Evolutionary conservation across 768 basidiomycete genomes (phyloP).

Genomic region (Russula sp.): DNA sequence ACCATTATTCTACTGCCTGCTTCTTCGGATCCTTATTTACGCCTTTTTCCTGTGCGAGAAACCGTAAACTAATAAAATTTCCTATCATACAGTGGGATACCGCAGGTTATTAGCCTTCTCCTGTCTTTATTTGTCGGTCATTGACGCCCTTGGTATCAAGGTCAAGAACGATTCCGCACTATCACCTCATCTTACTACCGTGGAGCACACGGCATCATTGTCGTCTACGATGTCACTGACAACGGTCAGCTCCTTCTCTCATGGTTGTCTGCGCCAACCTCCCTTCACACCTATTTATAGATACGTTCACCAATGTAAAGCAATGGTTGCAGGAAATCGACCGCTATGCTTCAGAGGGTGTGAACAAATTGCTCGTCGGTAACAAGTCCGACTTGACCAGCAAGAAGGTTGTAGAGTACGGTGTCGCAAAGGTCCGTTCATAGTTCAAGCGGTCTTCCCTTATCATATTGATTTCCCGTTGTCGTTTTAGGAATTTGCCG

Average conservation of each 20-base stretch:
- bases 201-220: constrained; percentile 96
- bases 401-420: constrained; percentile 94
- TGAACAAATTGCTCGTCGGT: constrained; percentile 97
- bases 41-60: neutral
- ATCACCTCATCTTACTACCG: constrained; percentile 99
- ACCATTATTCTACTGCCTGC: neutral
- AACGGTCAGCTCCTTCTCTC: constrained; percentile 52
- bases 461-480: constrained; percentile 14
- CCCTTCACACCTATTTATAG: constrained; percentile 41
- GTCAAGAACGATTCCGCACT: constrained; percentile 97
- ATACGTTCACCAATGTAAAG: constrained; percentile 93
- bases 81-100: constrained; percentile 82
- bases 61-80: constrained; percentile 29
- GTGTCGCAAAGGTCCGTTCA: constrained; percentile 68
- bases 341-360: constrained; percentile 95
- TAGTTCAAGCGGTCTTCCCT: neutral
- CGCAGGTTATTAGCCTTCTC: constrained; percentile 56
- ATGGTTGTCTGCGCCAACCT: neutral
- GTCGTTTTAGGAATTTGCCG: constrained; percentile 76
- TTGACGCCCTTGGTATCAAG: constrained; percentile 39
- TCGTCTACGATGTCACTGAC: constrained; percentile 98
- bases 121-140: constrained; percentile 3
- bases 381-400: constrained; percentile 98
- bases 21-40: constrained; percentile 3
- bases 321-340: constrained; percentile 94